Conservation (phyloP, 2,329 filamentous ascomycete species). For the Dothideomycetidae sp. region DNA sequence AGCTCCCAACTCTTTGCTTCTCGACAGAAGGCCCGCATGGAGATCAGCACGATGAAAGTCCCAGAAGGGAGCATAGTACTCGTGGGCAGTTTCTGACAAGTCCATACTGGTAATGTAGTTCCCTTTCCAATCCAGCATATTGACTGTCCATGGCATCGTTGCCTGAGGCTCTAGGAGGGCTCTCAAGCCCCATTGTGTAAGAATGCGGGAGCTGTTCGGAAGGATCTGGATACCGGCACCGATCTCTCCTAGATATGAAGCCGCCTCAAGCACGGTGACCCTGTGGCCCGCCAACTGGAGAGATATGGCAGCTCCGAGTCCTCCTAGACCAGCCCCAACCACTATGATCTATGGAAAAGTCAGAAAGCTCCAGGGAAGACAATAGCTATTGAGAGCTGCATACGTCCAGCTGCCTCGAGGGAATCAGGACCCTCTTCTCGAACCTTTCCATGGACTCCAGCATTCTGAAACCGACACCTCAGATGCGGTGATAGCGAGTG, state of each 20-base stretch:
- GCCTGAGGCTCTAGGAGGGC: conserved; percentile 26
- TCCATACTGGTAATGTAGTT: conserved; percentile 35
- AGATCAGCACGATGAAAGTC: conserved; percentile 50
- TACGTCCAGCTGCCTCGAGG: too few species aligned
- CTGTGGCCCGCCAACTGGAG: conserved; percentile 21
- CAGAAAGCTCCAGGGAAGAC: too few species aligned
- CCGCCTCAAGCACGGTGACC: conserved; percentile 21
- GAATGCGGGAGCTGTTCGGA: conserved; percentile 33
- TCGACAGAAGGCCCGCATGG: conserved; percentile 36
- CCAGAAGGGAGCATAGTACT: conserved; percentile 43
- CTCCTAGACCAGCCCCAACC: conserved; percentile 23
- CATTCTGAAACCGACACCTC: too few species aligned
- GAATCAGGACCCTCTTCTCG: too few species aligned
- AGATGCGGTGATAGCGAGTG: too few species aligned
- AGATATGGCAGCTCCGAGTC: conserved; percentile 21
- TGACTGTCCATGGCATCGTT: conserved; percentile 34
- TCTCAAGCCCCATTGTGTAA: conserved; percentile 38
- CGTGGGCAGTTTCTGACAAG: conserved; percentile 34
- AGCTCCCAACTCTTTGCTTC: conserved; percentile 36
- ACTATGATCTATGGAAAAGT: conserved; percentile 20
- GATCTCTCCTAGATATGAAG: conserved; percentile 23
- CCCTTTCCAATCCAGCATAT: conserved; percentile 40
- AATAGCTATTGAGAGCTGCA: too few species aligned
- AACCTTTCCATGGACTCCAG: too few species aligned
- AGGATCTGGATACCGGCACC: conserved; percentile 42